Conservation (phyloP, 2,329 filamentous ascomycete genomes). For the Ophiostoma sp. region DNA sequence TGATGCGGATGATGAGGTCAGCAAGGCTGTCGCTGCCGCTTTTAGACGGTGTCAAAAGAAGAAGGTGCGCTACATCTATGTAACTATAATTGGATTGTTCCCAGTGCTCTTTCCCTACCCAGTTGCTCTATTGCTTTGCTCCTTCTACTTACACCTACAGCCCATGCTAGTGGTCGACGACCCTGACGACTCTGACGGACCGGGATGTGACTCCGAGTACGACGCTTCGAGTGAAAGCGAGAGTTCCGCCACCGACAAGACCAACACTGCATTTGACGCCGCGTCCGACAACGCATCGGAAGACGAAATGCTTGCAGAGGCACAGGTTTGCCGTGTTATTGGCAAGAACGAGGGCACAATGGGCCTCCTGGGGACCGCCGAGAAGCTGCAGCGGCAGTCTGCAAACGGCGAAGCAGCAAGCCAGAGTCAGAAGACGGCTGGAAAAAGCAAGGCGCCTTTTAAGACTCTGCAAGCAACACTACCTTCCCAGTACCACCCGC, state of each 20-base stretch:
- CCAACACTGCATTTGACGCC: not conserved
- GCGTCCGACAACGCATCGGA: not conserved
- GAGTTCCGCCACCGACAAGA: not conserved
- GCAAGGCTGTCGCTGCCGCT: not conserved
- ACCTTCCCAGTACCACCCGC: slow-evolving; percentile 1
- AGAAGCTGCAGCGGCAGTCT: slow-evolving; percentile 16
- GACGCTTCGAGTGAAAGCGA: not conserved
- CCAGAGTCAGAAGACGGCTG: not conserved
- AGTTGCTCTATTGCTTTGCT: not conserved
- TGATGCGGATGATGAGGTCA: not conserved
- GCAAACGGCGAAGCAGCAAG: not conserved
- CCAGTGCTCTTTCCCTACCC: not conserved
- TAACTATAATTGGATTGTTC: not conserved
- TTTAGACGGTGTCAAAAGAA: slow-evolving; percentile 5
- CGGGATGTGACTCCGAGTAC: not conserved
- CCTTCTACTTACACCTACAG: not conserved
- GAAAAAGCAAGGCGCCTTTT: not conserved
- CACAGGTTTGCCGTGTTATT: not conserved
- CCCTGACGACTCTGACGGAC: not conserved
- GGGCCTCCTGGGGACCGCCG: slow-evolving; percentile 21
- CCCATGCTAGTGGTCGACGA: not conserved
- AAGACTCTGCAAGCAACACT: not conserved
- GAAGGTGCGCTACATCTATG: not conserved
- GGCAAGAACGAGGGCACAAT: not conserved
- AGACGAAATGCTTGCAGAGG: not conserved